Percentiles rank a stretch among this genome's conserved stretches.
Conservation (phyloP, 768 basidiomycete genomes). For the Cystofilobasidium ferigula region DNA sequence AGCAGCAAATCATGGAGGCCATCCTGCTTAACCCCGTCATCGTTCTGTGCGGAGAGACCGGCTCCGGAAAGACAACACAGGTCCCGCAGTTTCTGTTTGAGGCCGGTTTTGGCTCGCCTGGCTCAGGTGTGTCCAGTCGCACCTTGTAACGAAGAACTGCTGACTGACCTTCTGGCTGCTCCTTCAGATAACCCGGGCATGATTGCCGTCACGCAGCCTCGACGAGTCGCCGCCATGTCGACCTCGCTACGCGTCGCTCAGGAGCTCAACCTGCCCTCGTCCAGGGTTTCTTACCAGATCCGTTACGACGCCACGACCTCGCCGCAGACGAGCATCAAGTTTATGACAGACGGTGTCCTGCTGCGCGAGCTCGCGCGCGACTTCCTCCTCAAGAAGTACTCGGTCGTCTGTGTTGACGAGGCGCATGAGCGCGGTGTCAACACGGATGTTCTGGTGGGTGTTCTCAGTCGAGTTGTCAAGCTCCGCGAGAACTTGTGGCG, state of each 20-base stretch:
- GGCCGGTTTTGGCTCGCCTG: constrained; percentile 77
- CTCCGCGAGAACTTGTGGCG: constrained; percentile 79
- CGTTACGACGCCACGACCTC: constrained; percentile 93
- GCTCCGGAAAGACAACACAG: constrained; percentile 96
- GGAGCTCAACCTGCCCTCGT: constrained; percentile 69
- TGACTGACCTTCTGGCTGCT: neutral
- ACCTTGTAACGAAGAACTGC: neutral
- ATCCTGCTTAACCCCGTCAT: constrained; percentile 76
- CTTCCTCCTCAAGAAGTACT: constrained; percentile 87
- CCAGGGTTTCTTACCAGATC: constrained; percentile 87
- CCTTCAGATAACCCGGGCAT: constrained; percentile 83
- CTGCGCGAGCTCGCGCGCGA: constrained; percentile 84
- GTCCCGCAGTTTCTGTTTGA: constrained; percentile 98
- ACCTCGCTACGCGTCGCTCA: constrained; percentile 87
- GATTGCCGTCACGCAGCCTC: constrained; percentile 94
- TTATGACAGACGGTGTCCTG: constrained; percentile 98
- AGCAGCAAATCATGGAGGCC: constrained; percentile 87
- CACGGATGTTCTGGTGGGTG: constrained; percentile 92
- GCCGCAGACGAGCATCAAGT: constrained; percentile 82
- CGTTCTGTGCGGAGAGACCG: constrained; percentile 86
- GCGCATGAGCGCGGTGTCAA: constrained; percentile 98
- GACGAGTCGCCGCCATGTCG: constrained; percentile 92
- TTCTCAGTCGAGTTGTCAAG: constrained; percentile 83
- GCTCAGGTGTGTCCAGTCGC: constrained; percentile 54
- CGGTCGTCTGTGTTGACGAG: constrained; percentile 90